Conservation (phyloP, 805 yeast species). For the Kodamaea lidongshanica region DNA sequence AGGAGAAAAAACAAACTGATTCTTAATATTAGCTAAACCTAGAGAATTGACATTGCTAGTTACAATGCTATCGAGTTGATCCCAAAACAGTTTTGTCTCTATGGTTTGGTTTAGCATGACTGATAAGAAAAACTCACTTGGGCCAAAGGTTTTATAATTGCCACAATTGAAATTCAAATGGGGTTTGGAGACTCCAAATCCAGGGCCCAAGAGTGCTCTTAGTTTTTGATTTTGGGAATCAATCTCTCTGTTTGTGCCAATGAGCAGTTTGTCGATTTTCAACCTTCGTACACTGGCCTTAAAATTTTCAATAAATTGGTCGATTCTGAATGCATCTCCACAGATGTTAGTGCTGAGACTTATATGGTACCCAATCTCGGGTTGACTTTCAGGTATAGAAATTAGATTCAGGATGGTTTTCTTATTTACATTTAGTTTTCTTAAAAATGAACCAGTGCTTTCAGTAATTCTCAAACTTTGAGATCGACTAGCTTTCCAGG, state of each 20-base stretch:
- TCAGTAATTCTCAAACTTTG: slow-evolving; percentile 7
- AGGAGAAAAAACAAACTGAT: slow-evolving; percentile 10
- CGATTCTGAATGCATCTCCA: slow-evolving; percentile 7
- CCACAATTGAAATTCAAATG: slow-evolving; percentile 4
- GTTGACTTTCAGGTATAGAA: too few species aligned
- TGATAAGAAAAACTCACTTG: too few species aligned
- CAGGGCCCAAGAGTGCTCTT: slow-evolving; percentile 4
- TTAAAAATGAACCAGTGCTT: slow-evolving; percentile 5
- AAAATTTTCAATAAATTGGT: slow-evolving; percentile 8
- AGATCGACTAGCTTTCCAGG: slow-evolving; percentile 14
- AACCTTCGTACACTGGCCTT: slow-evolving; percentile 3
- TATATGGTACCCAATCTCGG: slow-evolving; percentile 13
- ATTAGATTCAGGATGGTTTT: not conserved
- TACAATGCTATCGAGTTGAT: slow-evolving; percentile 8
- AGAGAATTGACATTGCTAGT: slow-evolving; percentile 9
- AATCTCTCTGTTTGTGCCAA: slow-evolving; percentile 4
- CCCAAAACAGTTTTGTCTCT: slow-evolving; percentile 9
- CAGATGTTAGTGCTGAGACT: slow-evolving; percentile 13
- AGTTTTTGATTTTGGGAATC: slow-evolving; percentile 1
- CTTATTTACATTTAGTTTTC: slow-evolving; percentile 3
- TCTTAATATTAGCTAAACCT: slow-evolving; percentile 1
- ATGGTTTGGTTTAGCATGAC: slow-evolving; percentile 6
- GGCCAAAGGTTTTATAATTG: too few species aligned
- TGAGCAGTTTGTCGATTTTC: slow-evolving; percentile 2
- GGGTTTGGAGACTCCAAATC: not conserved